Percentiles rank a stretch among this genome's conserved stretches.
Evolutionary conservation across 768 basidiomycete genomes (phyloP).

Genomic region (Lepiota brunneoincarnata): DNA sequence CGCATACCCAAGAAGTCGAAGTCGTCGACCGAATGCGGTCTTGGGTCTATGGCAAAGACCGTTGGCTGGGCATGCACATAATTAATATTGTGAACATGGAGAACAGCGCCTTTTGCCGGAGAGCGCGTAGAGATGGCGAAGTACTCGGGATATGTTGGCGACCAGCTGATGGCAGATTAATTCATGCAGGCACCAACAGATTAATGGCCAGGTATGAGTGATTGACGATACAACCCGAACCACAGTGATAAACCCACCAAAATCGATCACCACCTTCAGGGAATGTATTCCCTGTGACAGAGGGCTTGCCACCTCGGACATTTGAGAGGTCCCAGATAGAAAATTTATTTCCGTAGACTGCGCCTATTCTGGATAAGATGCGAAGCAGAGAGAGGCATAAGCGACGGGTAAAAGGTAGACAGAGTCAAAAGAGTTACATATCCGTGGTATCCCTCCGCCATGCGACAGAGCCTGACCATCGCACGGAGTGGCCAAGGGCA

Average conservation of each 20-base stretch:
- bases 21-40: slow-evolving; percentile 65
- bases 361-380: slow-evolving; percentile 57
- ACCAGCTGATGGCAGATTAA: slow-evolving; percentile 56
- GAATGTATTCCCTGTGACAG: slow-evolving; percentile 58
- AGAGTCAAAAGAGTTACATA: slow-evolving; percentile 49
- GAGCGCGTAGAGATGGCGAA: slow-evolving; percentile 73
- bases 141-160: slow-evolving; percentile 68
- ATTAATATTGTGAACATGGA: slow-evolving; percentile 67
- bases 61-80: slow-evolving; percentile 66
- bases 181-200: neutral
- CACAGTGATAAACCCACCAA: slow-evolving; percentile 40
- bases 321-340: slow-evolving; percentile 75
- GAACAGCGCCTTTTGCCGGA: slow-evolving; percentile 56
- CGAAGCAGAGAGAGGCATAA: neutral
- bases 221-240: neutral
- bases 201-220: slow-evolving; percentile 5
- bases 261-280: slow-evolving; percentile 67
- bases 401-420: slow-evolving; percentile 2
- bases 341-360: slow-evolving; percentile 69
- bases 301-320: slow-evolving; percentile 72
- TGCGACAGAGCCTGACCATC: slow-evolving; percentile 57
- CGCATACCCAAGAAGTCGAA: slow-evolving; percentile 71
- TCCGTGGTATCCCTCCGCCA: slow-evolving; percentile 73
- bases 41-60: slow-evolving; percentile 51
- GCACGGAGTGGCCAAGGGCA: slow-evolving; percentile 39